Evolutionary conservation across 192 early-diverging fungal genomes (phyloP).

Genomic region (Rhizophagus clarus): DNA sequence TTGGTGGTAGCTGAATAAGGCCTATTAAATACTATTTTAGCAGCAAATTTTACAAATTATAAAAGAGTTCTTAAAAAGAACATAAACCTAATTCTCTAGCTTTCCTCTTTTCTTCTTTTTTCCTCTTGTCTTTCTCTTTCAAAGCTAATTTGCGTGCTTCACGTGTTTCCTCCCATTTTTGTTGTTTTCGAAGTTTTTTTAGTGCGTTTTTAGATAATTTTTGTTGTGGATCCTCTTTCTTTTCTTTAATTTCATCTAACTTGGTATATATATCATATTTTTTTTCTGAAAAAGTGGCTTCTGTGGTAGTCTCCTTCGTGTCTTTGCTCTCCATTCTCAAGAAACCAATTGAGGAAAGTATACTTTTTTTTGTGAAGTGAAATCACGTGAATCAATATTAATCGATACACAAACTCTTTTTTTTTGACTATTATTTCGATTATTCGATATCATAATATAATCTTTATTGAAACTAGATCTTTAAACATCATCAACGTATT

Average conservation of each 20-base stretch:
- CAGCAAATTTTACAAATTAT: neutral
- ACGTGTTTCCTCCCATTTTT: constrained; percentile 26
- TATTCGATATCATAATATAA: too few species aligned
- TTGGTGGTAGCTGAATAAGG: constrained; percentile 39
- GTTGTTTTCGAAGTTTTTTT: constrained; percentile 18
- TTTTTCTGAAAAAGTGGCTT: neutral
- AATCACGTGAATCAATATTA: too few species aligned
- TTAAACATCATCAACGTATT: too few species aligned
- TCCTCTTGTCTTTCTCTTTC: constrained; percentile 22
- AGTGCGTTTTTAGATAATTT: constrained; percentile 20
- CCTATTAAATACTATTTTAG: constrained; percentile 24
- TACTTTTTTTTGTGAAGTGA: too few species aligned
- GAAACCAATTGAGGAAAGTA: too few species aligned
- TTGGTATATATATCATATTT: neutral
- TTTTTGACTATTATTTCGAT: too few species aligned
- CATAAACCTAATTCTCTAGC: neutral
- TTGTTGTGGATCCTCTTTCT: neutral
- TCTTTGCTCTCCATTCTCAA: too few species aligned
- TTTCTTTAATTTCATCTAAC: neutral
- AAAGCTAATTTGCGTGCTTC: constrained; percentile 4
- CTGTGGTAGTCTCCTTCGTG: neutral
- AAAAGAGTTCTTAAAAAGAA: neutral
- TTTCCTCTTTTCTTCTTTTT: constrained; percentile 14
- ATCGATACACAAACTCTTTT: too few species aligned
- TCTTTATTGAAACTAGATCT: too few species aligned